Base-by-base conservation (phyloP, 2,329 filamentous ascomycete genomes). In the Aspergillus fischeri region DNA sequence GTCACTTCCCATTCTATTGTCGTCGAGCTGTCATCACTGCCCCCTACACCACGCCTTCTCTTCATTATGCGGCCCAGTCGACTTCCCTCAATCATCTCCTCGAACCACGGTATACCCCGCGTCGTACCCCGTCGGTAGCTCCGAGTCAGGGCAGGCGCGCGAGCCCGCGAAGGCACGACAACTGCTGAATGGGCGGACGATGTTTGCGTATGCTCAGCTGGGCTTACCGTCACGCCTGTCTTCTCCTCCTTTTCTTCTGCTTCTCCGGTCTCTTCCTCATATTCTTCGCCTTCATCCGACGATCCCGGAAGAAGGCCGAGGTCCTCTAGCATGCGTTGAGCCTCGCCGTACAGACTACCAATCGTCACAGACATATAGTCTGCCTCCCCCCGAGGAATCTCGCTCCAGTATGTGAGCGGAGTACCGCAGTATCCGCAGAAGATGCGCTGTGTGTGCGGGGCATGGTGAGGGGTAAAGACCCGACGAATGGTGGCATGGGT, bases 341-440 rank as follows among this genome's bases (percentile, higher is more conserved):
- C 90, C 55, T 90, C 85, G 5, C 83, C 81, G 41, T 84, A 70
- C 53, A 97, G 78, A 64, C 88, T 93, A 4, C 90, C 90, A n/a
- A 96, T 78, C 0, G 91, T 89, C 56, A 96, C 78, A 58, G 86
- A 87, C 76, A 97, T 91, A 70, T 84, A 93, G 7, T 92, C 86
- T 11, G 88, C 87, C 70, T 94, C 90, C 52, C 80, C 80, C 0
- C 74, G 77, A 0, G 89, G 88, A 25, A 84, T 75, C 72, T 96
- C 92, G 49, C 86, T 88, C 91, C 91, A 96, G 65, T 88, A 91
- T 0, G 88, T 88, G 54, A 97, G 78, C 11, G 90, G 89, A 0
- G 92, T 96, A 53, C 92, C 92, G 72, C 92, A 96, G 77, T 89
- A 95, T 25, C 92, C 92, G 75, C 92, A 97, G 74, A 97, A 97